These are phyloP conservation scores for Fusarium sp. DNA, from an alignment of 2,329 filamentous ascomycete species.

Conservation along the genomic window DNA sequence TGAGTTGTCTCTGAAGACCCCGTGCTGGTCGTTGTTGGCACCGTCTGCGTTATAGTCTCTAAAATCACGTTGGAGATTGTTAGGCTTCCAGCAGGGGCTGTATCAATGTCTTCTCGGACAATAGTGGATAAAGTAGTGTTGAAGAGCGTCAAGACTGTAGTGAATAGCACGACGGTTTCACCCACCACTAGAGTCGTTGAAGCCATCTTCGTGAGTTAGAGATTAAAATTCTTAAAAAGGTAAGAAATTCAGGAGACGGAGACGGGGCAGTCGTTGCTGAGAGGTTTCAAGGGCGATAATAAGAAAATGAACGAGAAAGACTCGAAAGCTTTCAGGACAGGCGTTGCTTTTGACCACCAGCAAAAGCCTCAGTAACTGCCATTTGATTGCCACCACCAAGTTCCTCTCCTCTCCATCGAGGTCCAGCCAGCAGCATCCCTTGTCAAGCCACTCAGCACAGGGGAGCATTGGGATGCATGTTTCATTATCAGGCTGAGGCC, in stretches of 20 bases:
- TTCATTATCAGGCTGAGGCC: slow-evolving; percentile 1
- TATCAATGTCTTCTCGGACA: fast-evolving
- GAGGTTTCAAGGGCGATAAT: neutral
- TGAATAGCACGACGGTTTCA: neutral
- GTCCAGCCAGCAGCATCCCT: neutral
- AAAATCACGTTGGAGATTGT: neutral
- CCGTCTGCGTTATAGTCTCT: neutral
- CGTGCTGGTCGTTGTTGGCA: neutral
- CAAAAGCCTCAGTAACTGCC: neutral
- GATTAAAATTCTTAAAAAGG: neutral
- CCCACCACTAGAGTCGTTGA: neutral
- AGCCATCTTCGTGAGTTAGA: neutral
- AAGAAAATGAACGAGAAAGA: neutral
- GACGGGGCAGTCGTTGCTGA: neutral
- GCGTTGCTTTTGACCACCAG: neutral
- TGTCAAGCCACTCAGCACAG: slow-evolving; percentile 21
- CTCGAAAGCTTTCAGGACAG: neutral
- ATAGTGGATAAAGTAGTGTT: neutral
- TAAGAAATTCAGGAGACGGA: neutral
- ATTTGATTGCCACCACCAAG: neutral
- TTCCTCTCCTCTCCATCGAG: neutral
- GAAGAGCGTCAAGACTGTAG: too few species aligned
- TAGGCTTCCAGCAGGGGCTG: fast-evolving
- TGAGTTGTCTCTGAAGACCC: neutral
- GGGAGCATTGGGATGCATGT: neutral